Percentiles rank a stretch among this genome's conserved stretches.
These are phyloP conservation scores for Stachybotrys elegans DNA, from an alignment of 2,329 filamentous ascomycete species.

Conservation along the genomic window DNA sequence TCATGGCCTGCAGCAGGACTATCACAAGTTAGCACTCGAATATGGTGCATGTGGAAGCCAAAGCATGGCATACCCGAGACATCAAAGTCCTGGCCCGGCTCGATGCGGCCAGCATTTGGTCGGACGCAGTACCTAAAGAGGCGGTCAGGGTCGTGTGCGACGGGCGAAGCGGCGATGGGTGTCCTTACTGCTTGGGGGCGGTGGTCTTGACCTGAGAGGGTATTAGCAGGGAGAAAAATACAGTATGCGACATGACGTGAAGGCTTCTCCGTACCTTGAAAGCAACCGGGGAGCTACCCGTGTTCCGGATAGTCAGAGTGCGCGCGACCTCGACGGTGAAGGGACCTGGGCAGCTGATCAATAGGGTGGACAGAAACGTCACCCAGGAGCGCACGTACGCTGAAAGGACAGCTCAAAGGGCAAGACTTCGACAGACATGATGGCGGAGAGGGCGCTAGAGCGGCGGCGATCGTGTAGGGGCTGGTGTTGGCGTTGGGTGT, in stretches of 20 bases:
- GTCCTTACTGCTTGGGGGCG: slow-evolving; percentile 92
- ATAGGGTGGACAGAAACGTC: slow-evolving; percentile 7
- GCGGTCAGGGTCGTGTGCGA: slow-evolving; percentile 13
- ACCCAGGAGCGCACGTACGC: slow-evolving; percentile 54
- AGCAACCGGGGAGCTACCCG: slow-evolving; percentile 56
- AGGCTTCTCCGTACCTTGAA: slow-evolving; percentile 59
- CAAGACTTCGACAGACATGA: slow-evolving; percentile 93
- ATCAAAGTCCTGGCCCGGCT: slow-evolving; percentile 83
- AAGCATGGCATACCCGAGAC: slow-evolving; percentile 66
- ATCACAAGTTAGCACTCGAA: neutral
- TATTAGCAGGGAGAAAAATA: slow-evolving; percentile 15
- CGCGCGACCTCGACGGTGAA: slow-evolving; percentile 63
- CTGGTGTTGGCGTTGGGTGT: too few relatives aligned
- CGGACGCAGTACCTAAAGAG: slow-evolving; percentile 85
- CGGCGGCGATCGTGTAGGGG: too few relatives aligned
- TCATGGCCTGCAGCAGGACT: slow-evolving; percentile 98
- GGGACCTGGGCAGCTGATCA: slow-evolving; percentile 43
- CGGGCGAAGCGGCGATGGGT: slow-evolving; percentile 12
- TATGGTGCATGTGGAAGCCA: neutral
- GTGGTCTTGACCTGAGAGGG: slow-evolving; percentile 89
- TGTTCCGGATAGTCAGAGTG: slow-evolving; percentile 60
- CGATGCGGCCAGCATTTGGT: slow-evolving; percentile 94
- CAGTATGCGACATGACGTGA: slow-evolving; percentile 1
- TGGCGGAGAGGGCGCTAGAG: too few relatives aligned
- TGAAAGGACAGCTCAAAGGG: slow-evolving; percentile 89